Conservation (phyloP, 495 filamentous ascomycete genomes). For the Aspergillus leporis region DNA sequence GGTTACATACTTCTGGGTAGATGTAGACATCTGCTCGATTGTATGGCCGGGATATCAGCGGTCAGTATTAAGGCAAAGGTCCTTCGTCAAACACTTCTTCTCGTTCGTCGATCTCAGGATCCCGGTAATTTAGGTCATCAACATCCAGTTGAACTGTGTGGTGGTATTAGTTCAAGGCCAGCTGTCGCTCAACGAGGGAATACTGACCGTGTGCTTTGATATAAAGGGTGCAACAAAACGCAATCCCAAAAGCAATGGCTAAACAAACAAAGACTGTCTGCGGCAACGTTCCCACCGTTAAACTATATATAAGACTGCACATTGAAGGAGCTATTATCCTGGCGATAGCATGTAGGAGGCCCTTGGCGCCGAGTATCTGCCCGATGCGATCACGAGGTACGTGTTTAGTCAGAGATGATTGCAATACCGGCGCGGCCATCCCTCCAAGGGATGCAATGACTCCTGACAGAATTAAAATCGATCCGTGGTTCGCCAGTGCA, state of each 20-base stretch:
- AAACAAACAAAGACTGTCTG: constrained; percentile 83
- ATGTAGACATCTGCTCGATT: no score
- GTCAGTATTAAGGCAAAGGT: neutral
- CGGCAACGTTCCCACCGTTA: constrained; percentile 73
- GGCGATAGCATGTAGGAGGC: constrained; percentile 80
- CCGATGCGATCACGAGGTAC: constrained; percentile 79
- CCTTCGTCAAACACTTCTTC: neutral
- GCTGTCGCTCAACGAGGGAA: neutral
- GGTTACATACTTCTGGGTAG: no score
- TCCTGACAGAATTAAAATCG: constrained; percentile 65
- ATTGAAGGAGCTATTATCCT: constrained; percentile 75
- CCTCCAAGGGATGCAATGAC: constrained; percentile 75
- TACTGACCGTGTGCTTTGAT: constrained; percentile 70
- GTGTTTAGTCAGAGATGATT: constrained; percentile 85
- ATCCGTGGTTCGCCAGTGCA: constrained; percentile 55
- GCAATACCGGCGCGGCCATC: constrained; percentile 78
- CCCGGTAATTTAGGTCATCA: neutral
- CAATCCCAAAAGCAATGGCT: constrained; percentile 62
- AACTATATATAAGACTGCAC: constrained; percentile 82
- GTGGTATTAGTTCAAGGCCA: neutral
- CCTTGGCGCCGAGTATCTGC: constrained; percentile 81
- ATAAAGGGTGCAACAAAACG: constrained; percentile 65
- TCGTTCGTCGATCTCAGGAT: neutral
- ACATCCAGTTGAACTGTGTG: neutral
- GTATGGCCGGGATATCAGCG: no score